Conservation (phyloP, 257 asterid species). For the Penstemon barbatus region DNA sequence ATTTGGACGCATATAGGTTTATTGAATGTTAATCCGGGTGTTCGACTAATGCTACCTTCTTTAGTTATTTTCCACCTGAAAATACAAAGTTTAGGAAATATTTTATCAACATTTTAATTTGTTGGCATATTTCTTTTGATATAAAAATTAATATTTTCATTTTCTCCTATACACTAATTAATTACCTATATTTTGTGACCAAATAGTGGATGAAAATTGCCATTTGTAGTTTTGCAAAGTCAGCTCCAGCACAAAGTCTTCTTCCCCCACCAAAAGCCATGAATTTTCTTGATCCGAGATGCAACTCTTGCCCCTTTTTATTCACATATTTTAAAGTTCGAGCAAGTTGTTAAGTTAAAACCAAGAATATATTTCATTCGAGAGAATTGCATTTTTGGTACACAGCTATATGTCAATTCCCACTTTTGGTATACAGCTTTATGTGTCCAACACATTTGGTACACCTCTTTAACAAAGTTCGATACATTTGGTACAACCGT, state of each 20-base stretch:
- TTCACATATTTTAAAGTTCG: not conserved
- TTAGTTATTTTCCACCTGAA: constrained; percentile 42
- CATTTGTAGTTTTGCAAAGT: constrained; percentile 59
- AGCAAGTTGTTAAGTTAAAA: not conserved
- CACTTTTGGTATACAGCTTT: too few species aligned
- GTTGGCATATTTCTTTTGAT: not conserved
- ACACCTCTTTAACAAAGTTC: too few species aligned
- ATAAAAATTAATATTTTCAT: not conserved
- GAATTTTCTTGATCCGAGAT: constrained; percentile 54
- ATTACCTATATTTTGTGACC: constrained; percentile 51
- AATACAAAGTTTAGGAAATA: not conserved
- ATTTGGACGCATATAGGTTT: too few species aligned
- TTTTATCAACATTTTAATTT: not conserved
- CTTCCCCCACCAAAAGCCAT: constrained; percentile 69
- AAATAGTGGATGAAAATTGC: constrained; percentile 56
- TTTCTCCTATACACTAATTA: constrained; percentile 15
- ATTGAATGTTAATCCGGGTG: constrained; percentile 48
- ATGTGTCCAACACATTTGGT: too few species aligned
- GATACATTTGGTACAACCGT: too few species aligned
- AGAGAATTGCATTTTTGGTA: too few species aligned
- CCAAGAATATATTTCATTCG: not conserved
- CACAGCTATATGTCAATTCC: too few species aligned
- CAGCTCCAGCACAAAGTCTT: constrained; percentile 63
- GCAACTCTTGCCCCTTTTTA: constrained; percentile 44
- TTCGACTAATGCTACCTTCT: constrained; percentile 50